Evolutionary conservation across 1,284 basidiomycete species (phyloP).

Genomic region (Ceratobasidium sp.): DNA sequence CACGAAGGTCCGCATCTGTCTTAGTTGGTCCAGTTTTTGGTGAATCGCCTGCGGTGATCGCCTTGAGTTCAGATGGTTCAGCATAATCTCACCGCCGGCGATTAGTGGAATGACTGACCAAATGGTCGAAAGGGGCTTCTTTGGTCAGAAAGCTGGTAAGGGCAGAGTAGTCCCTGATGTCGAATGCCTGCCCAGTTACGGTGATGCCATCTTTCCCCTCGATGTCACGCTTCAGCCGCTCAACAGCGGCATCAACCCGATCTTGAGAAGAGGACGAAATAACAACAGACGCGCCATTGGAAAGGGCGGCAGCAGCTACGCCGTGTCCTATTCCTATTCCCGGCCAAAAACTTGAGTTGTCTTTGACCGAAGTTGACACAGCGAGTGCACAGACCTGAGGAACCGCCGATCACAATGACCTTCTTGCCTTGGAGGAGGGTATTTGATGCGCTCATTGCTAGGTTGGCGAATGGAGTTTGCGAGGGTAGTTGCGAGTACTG

Average conservation of each 20-base stretch:
- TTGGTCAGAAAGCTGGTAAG: conserved; percentile 29
- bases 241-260: conserved; percentile 37
- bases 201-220: not conserved
- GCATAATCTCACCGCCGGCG: no score
- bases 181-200: conserved; percentile 15
- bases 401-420: conserved; percentile 17
- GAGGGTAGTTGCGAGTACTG: no score
- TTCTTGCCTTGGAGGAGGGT: conserved; percentile 20
- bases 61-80: not conserved
- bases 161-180: conserved; percentile 28
- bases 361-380: no score
- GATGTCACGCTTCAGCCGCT: conserved; percentile 11
- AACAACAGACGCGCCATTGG: conserved; percentile 37
- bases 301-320: conserved; percentile 27
- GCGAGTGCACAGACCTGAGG: not conserved
- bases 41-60: conserved; percentile 7
- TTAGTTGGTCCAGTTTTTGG: not conserved
- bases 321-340: conserved; percentile 24
- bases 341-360: not conserved
- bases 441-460: conserved; percentile 1
- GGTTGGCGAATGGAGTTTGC: no score
- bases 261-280: conserved; percentile 30
- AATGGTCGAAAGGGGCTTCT: conserved; percentile 21
- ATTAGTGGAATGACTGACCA: not conserved
- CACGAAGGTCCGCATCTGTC: not conserved